Conservation (phyloP, 208 protist genomes). For the Leishmania arabica region DNA sequence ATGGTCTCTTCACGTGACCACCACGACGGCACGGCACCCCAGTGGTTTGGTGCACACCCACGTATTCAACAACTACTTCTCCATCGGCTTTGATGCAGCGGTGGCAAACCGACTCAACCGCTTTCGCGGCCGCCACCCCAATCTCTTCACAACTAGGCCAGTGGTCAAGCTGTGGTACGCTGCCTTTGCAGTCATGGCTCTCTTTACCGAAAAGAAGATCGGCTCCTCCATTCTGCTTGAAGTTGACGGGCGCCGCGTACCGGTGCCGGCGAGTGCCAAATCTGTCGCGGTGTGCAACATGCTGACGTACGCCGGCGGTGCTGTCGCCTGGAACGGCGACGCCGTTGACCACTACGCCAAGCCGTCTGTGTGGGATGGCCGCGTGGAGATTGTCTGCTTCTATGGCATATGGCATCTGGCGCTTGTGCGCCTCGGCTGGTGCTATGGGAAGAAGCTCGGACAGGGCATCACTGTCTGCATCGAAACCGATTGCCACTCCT, state of each 20-base stretch:
- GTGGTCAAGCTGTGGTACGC: slow-evolving; percentile 74
- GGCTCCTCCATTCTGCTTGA: slow-evolving; percentile 10
- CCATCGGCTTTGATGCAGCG: slow-evolving; percentile 63
- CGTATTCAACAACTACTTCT: slow-evolving; percentile 76
- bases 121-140: slow-evolving; percentile 40
- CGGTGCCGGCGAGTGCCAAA: slow-evolving; percentile 46
- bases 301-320: slow-evolving; percentile 56
- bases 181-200: slow-evolving; percentile 37
- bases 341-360: slow-evolving; percentile 15
- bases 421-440: slow-evolving; percentile 44
- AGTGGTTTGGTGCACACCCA: slow-evolving; percentile 7
- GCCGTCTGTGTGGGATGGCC: slow-evolving; percentile 44
- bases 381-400: slow-evolving; percentile 49
- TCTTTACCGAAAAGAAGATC: slow-evolving; percentile 38
- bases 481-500: slow-evolving; percentile 21
- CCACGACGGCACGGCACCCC: slow-evolving; percentile 1
- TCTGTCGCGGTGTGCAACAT: slow-evolving; percentile 62
- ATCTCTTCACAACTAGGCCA: slow-evolving; percentile 42
- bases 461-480: slow-evolving; percentile 47
- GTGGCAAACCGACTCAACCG: slow-evolving; percentile 42
- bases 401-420: slow-evolving; percentile 64
- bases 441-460: slow-evolving; percentile 48
- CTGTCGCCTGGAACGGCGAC: slow-evolving; percentile 44
- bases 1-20: slow-evolving; percentile 38
- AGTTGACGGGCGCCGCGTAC: slow-evolving; percentile 36